Evolutionary conservation across 495 filamentous ascomycete genomes (phyloP), one percentile per base, ranked within the genome.

Genomic region (Amphirosellinia nigrospora): DNA sequence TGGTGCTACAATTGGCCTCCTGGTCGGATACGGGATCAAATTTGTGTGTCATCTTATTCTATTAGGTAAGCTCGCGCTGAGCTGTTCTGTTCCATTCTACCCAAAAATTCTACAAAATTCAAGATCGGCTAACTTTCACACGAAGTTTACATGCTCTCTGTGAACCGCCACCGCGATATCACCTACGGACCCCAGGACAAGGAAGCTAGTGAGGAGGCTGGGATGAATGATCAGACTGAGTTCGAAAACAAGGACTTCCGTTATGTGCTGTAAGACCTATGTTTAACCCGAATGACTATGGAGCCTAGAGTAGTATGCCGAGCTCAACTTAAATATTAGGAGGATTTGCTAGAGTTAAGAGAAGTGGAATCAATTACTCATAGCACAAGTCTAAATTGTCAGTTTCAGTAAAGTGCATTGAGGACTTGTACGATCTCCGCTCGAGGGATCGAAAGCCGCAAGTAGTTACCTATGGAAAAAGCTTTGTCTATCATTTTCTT

Each of bases 211-310:
- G 67, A 69, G 6, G 67, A 69, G 46, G 67, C 67, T 11, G 67
- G 67, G 1, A 69, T 69, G 67, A 58, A 28, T 45, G 67, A 69
- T 43, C 23, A 38, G 58, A 69, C 67, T 11, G 67, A 69, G 26
- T 69, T 69, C 43, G 23, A 69, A 36, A 69, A 69, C 50, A 69
- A 69, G 41, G 32, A 69, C 26, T 69, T 69, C 19, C 67, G 67
- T 46, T 69, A 69, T 21, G 67, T 69, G 13, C 15, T 69, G 10
- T 69, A 52, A 39, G 32, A 32, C 45, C 30, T 15, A 21, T 0
- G 10, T 16, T 0, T 4, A 7, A 28, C 26, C 2, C 1, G 16
- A 4, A 48, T 9, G 7, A 48, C 21, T 36, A 36, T 36, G n/a
- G n/a, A n/a, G n/a, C n/a, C n/a, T n/a, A n/a, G n/a, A n/a, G n/a